Evolutionary conservation across 2,329 filamentous ascomycete genomes (phyloP), one percentile per base, ranked within the genome.

Genomic region (Trematosphaeria pertusa): DNA sequence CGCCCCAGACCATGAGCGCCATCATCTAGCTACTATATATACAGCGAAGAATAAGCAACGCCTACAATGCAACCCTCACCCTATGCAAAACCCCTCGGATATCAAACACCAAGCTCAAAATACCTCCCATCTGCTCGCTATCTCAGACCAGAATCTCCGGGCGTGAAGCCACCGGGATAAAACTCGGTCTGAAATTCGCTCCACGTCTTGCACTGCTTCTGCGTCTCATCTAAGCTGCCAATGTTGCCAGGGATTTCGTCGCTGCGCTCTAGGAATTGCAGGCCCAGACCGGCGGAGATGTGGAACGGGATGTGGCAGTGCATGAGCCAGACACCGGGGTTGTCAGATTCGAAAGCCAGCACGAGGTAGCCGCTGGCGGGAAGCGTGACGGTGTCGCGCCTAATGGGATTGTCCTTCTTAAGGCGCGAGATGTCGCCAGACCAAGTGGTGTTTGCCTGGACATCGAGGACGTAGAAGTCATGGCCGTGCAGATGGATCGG

Each of bases 261-360:
- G 12, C 65, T 60, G 24, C 71, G 59, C 58, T 80, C 82, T 0
- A 83, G 50, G 56, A 83, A 82, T 56, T 84, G 79, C 3, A 83
- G 67, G 3, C 73, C 76, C 14, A 87, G 72, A 2, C 70, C 70
- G 0, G 59, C 62, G 10, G 64, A 57, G 11, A 71, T 44, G 44
- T 71, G 69, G 52, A 71, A 71, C 2, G 65, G 67, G 12, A 72
- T 70, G 33, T 73, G 70, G 47, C 70, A 72, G 43, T 73, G 70
- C 70, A 72, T 71, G 14, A 72, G 51, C 63, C 63, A 71, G 3
- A 61, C 64, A n/a, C 70, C 69, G 0, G 70, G 69, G 32, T 73
- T 73, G 24, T 72, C 68, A 1, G 64, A 66, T 43, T 67, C 62
- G 44, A 71, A 73, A 1, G 69, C 69, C 3, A 73, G 57, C 18